These are phyloP conservation scores for Dipteronia dyeriana DNA, from an alignment of 345 rosid species.

Conservation along the genomic window DNA sequence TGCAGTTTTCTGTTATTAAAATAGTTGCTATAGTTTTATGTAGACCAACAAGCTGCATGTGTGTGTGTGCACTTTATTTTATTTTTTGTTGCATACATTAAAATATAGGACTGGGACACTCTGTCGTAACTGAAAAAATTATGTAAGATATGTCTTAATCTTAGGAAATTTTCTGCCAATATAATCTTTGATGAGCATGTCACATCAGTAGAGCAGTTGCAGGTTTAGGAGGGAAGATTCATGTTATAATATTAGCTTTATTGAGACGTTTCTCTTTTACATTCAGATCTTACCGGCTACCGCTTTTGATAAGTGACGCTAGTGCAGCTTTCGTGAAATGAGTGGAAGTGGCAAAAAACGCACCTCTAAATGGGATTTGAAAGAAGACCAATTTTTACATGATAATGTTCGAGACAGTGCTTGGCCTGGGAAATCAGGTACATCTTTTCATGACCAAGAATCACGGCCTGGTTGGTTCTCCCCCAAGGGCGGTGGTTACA, in stretches of 20 bases:
- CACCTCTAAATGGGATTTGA: constrained; percentile 79
- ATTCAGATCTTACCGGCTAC: constrained; percentile 27
- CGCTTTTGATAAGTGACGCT: constrained; percentile 22
- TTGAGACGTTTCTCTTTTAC: constrained; percentile 11
- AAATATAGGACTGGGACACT: neutral
- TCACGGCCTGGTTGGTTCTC: constrained; percentile 47
- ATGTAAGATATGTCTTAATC: neutral
- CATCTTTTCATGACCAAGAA: constrained; percentile 47
- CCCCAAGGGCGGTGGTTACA: constrained; percentile 39
- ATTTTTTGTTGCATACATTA: neutral
- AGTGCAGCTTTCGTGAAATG: constrained; percentile 40
- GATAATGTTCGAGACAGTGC: constrained; percentile 36
- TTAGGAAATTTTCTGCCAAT: neutral
- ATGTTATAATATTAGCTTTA: constrained; percentile 3
- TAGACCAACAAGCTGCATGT: neutral
- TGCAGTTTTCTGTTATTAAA: neutral
- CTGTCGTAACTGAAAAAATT: neutral
- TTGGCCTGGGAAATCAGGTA: constrained; percentile 47
- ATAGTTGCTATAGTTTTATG: neutral
- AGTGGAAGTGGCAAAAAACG: constrained; percentile 62
- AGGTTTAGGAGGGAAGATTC: neutral
- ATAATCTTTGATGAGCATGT: neutral
- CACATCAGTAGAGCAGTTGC: neutral
- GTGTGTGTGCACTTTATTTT: neutral
- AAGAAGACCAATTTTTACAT: constrained; percentile 52